A percentile compares a stretch with the other conserved stretches of the same genome.
Conservation (phyloP, 2,329 filamentous ascomycete species). For the Paecilomyces niveus region DNA sequence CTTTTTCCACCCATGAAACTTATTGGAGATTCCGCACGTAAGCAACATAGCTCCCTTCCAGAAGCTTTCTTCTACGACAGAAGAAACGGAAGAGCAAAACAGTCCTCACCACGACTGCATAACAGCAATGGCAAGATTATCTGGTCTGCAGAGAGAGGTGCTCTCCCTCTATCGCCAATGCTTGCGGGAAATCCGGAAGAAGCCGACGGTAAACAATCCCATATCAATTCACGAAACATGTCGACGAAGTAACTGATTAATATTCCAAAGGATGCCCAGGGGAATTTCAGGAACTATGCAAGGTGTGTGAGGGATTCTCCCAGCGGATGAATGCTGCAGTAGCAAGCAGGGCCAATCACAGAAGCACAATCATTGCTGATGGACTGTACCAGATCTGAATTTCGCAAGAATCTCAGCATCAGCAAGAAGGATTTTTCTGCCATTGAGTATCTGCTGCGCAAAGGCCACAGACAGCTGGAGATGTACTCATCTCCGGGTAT, state of each 20-base stretch:
- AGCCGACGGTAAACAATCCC: conserved; percentile 57
- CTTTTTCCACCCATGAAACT: conserved; percentile 4
- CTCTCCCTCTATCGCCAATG: conserved; percentile 80
- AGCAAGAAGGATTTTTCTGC: conserved; percentile 80
- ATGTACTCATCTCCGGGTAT: conserved; percentile 74
- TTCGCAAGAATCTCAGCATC: conserved; percentile 60
- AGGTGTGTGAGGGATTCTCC: conserved; percentile 23
- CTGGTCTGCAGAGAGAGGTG: conserved; percentile 86
- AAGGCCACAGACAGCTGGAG: conserved; percentile 74
- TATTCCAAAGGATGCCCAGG: conserved; percentile 26
- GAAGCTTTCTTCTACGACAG: neutral
- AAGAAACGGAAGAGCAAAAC: neutral
- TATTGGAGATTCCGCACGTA: neutral
- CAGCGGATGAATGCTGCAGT: conserved; percentile 3
- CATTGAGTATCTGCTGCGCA: conserved; percentile 77
- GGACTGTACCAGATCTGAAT: conserved; percentile 56
- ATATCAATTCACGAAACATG: neutral
- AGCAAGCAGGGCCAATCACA: neutral
- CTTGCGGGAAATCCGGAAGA: conserved; percentile 70
- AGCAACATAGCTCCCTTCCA: neutral
- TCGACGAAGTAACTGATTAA: neutral
- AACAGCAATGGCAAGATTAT: conserved; percentile 46
- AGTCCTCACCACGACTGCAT: neutral
- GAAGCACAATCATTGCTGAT: conserved; percentile 5
- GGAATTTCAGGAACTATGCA: conserved; percentile 35